Evolutionary conservation across 148 eudicot species (phyloP), one percentile per base, ranked within the genome.

Genomic region (Arbutus unedo): DNA sequence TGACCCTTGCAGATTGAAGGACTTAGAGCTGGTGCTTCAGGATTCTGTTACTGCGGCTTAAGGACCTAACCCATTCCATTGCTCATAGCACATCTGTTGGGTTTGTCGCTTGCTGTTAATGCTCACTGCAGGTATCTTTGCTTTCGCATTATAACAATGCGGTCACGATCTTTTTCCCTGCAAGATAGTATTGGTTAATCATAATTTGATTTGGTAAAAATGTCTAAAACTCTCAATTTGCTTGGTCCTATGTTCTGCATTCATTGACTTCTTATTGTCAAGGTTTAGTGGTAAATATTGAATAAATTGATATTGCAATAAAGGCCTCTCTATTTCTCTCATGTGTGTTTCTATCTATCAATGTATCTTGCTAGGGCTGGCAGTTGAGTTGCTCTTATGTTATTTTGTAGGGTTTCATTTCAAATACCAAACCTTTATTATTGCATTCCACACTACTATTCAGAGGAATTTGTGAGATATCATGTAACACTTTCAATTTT

Each of bases 21-120:
- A 96, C 83, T 89, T 96, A 81, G 99, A 96, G 78, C 50, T 74
- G 62, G 78, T 93, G 89, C 95, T 92, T 78, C 82, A 88, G 83
- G 89, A 84, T 79, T 90, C 84, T n/a, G 91, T 91, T 47, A 79
- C 92, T 66, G 88, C 94, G 14, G 82, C 73, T 43, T 89, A 89
- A 64, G 76, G n/a, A 50, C 21, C 41, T 49, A 8, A 3, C 75
- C 16, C 9, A 43, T 44, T 44, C 50, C 4, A 8, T 43, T 41
- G 74, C 74, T 13, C 74, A 41, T 41, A 15, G 21, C 48, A 41
- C 21, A 4, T 44, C 11, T 72, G 76, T 18, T 44, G 19, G 4
- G 14, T 11, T 73, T 18, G 64, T 19, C 8, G 8, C n/a, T 16
- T 3, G 41, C 41, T 64, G 10, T 64, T 23, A 4, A 56, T 31